These are phyloP conservation scores for Lagenidium giganteum DNA, from an alignment of 352 stramenopile species.

Conservation along the genomic window DNA sequence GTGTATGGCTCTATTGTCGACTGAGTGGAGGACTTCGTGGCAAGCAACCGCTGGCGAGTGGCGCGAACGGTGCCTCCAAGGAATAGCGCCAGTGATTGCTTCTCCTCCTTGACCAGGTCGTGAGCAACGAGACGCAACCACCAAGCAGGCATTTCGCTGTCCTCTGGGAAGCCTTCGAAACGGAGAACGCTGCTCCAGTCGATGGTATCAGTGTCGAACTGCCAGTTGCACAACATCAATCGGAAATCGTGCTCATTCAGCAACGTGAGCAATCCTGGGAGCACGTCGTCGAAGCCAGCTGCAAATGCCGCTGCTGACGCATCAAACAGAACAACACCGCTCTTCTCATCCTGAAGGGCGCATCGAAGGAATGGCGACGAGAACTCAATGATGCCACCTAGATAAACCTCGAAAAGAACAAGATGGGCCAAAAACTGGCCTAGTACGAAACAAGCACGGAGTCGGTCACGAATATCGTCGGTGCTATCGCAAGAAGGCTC, in stretches of 20 bases:
- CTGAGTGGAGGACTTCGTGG: too few species aligned
- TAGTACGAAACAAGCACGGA: conserved; percentile 52
- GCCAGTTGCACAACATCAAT: conserved; percentile 49
- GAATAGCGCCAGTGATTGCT: too few species aligned
- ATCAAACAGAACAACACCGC: not conserved
- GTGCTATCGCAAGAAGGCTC: too few species aligned
- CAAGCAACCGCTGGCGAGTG: too few species aligned
- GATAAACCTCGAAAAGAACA: conserved; percentile 35
- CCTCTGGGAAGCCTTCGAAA: too few species aligned
- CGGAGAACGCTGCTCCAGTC: conserved; percentile 34
- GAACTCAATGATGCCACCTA: conserved; percentile 54
- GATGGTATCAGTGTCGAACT: conserved; percentile 26
- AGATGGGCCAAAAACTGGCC: conserved; percentile 60
- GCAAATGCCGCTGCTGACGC: conserved; percentile 29
- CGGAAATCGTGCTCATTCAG: conserved; percentile 46
- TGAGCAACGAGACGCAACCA: too few species aligned
- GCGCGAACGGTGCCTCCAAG: too few species aligned
- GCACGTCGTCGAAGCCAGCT: conserved; percentile 47
- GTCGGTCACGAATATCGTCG: conserved; percentile 12
- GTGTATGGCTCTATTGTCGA: too few species aligned
- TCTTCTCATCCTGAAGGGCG: conserved; percentile 17
- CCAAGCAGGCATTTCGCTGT: too few species aligned
- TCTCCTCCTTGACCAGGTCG: too few species aligned
- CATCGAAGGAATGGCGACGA: conserved; percentile 42
- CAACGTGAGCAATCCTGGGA: conserved; percentile 41